Base-by-base conservation (phyloP, 169 alveolate genomes). In the Eimeria brunetti region DNA sequence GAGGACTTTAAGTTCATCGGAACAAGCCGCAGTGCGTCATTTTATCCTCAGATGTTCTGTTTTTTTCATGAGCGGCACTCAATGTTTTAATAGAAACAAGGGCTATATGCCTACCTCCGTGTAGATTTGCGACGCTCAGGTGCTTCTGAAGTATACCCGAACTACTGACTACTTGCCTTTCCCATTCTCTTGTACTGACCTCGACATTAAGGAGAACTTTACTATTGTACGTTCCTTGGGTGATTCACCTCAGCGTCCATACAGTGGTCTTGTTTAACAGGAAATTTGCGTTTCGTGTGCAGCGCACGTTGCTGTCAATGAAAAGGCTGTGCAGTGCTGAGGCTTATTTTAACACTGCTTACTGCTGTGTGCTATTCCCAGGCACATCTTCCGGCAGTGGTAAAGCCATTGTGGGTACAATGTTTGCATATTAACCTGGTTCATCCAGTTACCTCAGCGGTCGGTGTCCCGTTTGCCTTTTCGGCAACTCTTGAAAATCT, bases 401-500 rank as follows among this genome's bases (percentile, higher is more conserved):
- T 36, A 30, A 86, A 60, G 51, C 83, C 93, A 46, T 53, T 86
- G 80, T 86, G 83, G 64, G 46, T 38, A 84, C 93, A 64, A 67
- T 64, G 51, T 67, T 51, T 86, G 83, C 93, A 64, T 49, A 86
- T 86, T 64, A 44, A 30, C 49, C 49, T 86, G 83, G 83, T 62
- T 14, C 83, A 64, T 44, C 93, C 93, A 46, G 75, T 64, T 11
- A 60, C 83, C 67, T 60, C 93, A 24, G 80, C 83, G 30, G 93
- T 86, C 46, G 93, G 93, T n/a, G 93, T 41, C 41, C 93, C 93
- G 81, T 86, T 86, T n/a, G 56, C 64, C 33, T 62, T 86, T 64
- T 86, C 93, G 93, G 93, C 93, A 64, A 44, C 93, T 27, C 44
- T 86, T 38, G 83, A 60, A 86, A 86, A 86, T 27, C 27, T 62